These are phyloP conservation scores for Aureobasidium sp. DNA, from an alignment of 2,329 filamentous ascomycete genomes.

Conservation along the genomic window DNA sequence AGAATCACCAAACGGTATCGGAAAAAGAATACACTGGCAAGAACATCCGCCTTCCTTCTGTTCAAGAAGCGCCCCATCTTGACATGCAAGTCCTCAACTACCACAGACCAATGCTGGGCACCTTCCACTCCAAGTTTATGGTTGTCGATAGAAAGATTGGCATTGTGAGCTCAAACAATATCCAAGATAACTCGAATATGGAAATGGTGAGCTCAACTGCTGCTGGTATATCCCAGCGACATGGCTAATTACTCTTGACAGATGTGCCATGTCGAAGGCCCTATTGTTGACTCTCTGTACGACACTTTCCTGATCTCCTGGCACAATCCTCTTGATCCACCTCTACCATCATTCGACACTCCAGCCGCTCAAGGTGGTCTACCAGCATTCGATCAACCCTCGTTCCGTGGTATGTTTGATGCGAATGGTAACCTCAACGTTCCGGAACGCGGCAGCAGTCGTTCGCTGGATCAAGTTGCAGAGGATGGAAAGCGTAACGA, in stretches of 20 bases:
- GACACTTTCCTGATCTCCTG: conserved; percentile 68
- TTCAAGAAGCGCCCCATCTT: conserved; percentile 61
- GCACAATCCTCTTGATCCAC: conserved; percentile 55
- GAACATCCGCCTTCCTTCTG: conserved; percentile 52
- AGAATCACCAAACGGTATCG: conserved; percentile 57
- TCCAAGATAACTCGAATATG: conserved; percentile 64
- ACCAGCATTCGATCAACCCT: conserved; percentile 27
- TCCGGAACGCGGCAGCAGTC: conserved; percentile 17
- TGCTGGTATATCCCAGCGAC: background rate
- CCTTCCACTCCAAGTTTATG: conserved; percentile 72
- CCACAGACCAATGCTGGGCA: conserved; percentile 63
- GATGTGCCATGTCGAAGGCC: conserved; percentile 65
- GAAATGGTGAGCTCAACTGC: conserved; percentile 51
- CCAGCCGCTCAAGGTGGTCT: conserved; percentile 39
- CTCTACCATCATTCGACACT: conserved; percentile 48
- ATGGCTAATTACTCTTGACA: background rate
- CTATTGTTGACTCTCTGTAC: conserved; percentile 68
- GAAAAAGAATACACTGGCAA: conserved; percentile 51
- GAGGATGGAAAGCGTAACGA: conserved; percentile 19
- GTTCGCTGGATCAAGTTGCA: conserved; percentile 15
- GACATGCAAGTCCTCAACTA: conserved; percentile 68
- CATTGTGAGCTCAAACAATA: conserved; percentile 70
- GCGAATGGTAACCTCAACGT: conserved; percentile 22
- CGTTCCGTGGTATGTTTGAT: conserved; percentile 28
- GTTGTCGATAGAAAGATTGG: conserved; percentile 66